These are phyloP conservation scores for Torrubiellomyces zombiae DNA, from an alignment of 2,329 filamentous ascomycete species.

Conservation along the genomic window DNA sequence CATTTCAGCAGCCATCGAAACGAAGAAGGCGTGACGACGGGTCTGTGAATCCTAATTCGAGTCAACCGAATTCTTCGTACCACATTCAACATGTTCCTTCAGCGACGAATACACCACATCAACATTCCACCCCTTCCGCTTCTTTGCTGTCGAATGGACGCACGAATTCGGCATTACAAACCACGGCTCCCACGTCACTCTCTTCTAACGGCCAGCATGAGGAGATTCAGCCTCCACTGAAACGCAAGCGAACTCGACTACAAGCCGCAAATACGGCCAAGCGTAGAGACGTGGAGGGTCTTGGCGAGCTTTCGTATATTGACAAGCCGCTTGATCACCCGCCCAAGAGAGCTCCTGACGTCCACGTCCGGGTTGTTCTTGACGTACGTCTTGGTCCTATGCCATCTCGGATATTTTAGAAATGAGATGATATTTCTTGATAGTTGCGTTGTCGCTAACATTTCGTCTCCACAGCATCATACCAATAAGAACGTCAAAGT, in stretches of 20 bases:
- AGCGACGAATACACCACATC: constrained; percentile 54
- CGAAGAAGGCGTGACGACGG: constrained; percentile 52
- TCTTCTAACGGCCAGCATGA: constrained; percentile 48
- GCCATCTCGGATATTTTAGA: not conserved
- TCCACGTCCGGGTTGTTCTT: constrained; percentile 42
- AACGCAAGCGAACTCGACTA: constrained; percentile 75
- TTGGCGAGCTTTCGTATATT: constrained; percentile 54
- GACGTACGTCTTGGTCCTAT: constrained; percentile 34
- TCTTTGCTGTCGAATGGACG: constrained; percentile 70
- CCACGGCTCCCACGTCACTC: constrained; percentile 74
- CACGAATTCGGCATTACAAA: constrained; percentile 64
- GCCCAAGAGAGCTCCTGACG: constrained; percentile 75
- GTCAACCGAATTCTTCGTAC: too few species aligned
- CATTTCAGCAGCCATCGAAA: constrained; percentile 48
- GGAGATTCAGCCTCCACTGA: constrained; percentile 56
- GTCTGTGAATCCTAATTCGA: constrained; percentile 34
- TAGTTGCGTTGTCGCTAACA: too few species aligned
- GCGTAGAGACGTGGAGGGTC: constrained; percentile 53
- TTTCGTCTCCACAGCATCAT: constrained; percentile 10
- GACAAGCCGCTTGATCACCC: constrained; percentile 82
- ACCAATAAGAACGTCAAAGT: constrained; percentile 52
- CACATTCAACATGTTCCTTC: constrained; percentile 57
- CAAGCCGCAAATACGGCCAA: constrained; percentile 72
- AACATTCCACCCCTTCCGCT: constrained; percentile 46
- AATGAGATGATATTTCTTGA: constrained; percentile 1